These are phyloP conservation scores for Hygrophorus pudorinus DNA, from an alignment of 768 basidiomycete species.

Conservation along the genomic window DNA sequence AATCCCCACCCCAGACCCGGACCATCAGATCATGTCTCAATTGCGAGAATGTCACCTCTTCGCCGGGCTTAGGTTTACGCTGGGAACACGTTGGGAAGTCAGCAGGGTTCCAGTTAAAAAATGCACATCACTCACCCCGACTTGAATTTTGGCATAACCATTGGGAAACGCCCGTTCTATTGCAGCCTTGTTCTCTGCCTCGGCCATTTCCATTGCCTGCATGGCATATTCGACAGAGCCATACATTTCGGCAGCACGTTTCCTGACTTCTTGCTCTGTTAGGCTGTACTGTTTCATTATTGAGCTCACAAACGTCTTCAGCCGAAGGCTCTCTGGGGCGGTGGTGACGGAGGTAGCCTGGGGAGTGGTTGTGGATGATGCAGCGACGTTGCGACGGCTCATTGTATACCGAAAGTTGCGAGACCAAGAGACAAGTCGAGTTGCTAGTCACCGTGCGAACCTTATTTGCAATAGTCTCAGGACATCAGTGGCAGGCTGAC, in stretches of 20 bases:
- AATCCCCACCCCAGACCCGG: conserved; percentile 11
- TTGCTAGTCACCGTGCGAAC: too few relatives aligned
- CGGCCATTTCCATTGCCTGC: conserved; percentile 5
- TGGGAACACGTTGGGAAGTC: conserved; percentile 4
- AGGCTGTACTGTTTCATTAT: conserved; percentile 5
- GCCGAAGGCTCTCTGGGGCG: conserved; percentile 5
- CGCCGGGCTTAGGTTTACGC: conserved; percentile 7
- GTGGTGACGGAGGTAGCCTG: conserved; percentile 2
- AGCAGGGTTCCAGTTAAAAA: too few relatives aligned
- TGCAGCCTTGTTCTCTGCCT: conserved; percentile 7
- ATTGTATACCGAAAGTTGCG: too few relatives aligned
- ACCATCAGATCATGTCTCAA: conserved; percentile 10
- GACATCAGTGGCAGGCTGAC: too few relatives aligned
- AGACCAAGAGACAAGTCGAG: too few relatives aligned
- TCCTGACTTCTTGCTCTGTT: conserved; percentile 8
- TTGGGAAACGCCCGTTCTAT: conserved; percentile 6
- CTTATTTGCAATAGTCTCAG: too few relatives aligned
- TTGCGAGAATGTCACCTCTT: conserved; percentile 9
- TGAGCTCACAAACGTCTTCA: conserved; percentile 5
- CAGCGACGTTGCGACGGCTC: too few relatives aligned
- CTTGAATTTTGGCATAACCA: conserved; percentile 7
- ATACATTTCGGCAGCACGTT: conserved; percentile 6
- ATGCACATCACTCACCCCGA: conserved; percentile 7
- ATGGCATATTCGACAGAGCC: conserved; percentile 7
- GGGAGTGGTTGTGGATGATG: conserved; percentile 1